phyloP scores from a whole-genome alignment of 2,329 filamentous ascomycete species.

The Penicillium sp. region DNA sequence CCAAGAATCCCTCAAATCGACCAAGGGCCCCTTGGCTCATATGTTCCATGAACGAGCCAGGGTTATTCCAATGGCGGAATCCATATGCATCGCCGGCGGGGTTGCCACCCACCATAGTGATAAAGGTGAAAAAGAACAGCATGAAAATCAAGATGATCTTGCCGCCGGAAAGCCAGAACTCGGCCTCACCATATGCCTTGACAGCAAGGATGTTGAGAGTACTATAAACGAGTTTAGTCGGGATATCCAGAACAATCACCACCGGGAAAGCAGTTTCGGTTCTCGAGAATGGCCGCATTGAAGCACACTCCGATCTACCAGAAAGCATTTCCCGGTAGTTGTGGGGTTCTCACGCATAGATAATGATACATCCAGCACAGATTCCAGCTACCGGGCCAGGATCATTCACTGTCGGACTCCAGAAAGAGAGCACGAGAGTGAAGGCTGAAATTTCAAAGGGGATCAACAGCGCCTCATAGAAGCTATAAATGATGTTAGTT shows the following conservation, averaged over 20 bases:
- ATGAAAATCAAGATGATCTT: conserved; percentile 64
- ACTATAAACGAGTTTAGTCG: conserved; percentile 23
- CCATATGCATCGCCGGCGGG: conserved; percentile 63
- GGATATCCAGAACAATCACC: background rate
- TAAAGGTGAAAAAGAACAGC: conserved; percentile 66
- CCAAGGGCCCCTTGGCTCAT: conserved; percentile 58
- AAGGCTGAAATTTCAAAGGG: conserved; percentile 42
- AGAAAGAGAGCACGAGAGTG: conserved; percentile 39
- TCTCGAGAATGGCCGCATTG: too few species aligned
- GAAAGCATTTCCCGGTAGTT: background rate
- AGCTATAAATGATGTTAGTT: too few species aligned
- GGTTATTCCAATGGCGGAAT: conserved; percentile 58
- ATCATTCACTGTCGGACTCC: conserved; percentile 33
- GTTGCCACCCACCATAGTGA: conserved; percentile 75
- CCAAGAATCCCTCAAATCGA: conserved; percentile 50
- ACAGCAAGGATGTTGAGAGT: conserved; percentile 63
- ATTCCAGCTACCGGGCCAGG: conserved; percentile 34
- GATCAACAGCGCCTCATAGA: conserved; percentile 39
- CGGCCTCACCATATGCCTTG: conserved; percentile 64
- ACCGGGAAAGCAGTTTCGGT: background rate
- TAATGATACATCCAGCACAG: conserved; percentile 22
- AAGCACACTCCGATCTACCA: too few species aligned
- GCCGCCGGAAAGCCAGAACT: conserved; percentile 43
- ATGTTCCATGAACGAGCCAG: conserved; percentile 62
- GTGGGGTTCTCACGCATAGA: conserved; percentile 22